Conservation (phyloP, 2,329 filamentous ascomycete genomes). For the Atkinsonella texensis region DNA sequence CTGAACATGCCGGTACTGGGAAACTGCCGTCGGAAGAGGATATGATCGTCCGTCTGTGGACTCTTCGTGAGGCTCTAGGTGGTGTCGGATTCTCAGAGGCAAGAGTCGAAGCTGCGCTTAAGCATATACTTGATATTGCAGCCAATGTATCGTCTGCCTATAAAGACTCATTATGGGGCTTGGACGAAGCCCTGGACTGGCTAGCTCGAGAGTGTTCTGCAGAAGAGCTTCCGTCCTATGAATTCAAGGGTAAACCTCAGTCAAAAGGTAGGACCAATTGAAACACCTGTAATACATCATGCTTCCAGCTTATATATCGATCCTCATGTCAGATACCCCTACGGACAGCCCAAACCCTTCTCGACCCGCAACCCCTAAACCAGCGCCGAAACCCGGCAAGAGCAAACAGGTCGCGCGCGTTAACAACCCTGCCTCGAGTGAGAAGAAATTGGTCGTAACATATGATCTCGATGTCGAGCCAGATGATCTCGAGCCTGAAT, state of each 20-base stretch:
- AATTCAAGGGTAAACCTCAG: constrained; percentile 26
- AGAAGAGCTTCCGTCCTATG: constrained; percentile 62
- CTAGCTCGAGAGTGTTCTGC: constrained; percentile 63
- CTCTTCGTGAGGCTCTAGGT: constrained; percentile 59
- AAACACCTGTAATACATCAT: too few relatives aligned
- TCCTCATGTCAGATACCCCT: constrained; percentile 30
- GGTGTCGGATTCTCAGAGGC: constrained; percentile 55
- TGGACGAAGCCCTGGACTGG: constrained; percentile 85
- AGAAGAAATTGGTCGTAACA: constrained; percentile 34
- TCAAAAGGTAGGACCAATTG: constrained; percentile 23
- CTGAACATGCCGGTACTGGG: constrained; percentile 30
- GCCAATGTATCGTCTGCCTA: constrained; percentile 43
- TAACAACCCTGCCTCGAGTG: constrained; percentile 7
- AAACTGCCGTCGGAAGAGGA: constrained; percentile 64
- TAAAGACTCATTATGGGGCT: constrained; percentile 66
- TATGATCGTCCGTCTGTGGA: constrained; percentile 70
- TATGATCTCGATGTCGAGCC: constrained; percentile 63
- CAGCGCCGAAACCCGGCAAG: constrained; percentile 16
- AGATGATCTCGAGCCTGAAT: constrained; percentile 62
- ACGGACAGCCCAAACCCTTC: constrained; percentile 37
- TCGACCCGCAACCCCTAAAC: constrained; percentile 36
- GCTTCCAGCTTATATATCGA: constrained; percentile 5
- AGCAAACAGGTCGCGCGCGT: constrained; percentile 21
- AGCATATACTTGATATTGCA: constrained; percentile 54
- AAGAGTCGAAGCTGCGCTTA: constrained; percentile 51